phyloP scores from a whole-genome alignment of 495 filamentous ascomycete species.

The Penicillium canariense region DNA sequence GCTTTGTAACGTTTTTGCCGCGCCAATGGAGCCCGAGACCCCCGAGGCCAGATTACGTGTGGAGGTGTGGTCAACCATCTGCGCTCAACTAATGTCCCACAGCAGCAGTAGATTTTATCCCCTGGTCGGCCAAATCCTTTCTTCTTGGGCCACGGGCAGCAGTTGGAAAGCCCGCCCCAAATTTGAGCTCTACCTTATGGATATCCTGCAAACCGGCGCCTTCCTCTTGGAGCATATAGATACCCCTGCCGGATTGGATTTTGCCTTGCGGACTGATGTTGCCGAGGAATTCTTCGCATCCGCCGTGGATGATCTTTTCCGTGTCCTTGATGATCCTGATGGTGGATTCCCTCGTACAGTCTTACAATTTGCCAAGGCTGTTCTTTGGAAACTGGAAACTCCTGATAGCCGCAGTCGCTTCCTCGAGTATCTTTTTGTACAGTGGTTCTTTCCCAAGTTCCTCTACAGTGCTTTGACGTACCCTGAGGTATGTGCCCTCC shows the following conservation, averaged over 20 bases:
- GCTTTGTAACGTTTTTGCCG: constrained; percentile 82
- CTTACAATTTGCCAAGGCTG: constrained; percentile 76
- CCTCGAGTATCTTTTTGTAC: constrained; percentile 75
- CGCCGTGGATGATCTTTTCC: constrained; percentile 79
- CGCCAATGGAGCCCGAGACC: constrained; percentile 64
- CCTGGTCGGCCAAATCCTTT: constrained; percentile 54
- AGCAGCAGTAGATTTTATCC: constrained; percentile 43
- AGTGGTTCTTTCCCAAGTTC: constrained; percentile 90
- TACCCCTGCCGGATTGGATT: constrained; percentile 38
- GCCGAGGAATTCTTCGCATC: constrained; percentile 88
- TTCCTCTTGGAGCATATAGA: constrained; percentile 85
- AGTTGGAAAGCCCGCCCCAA: constrained; percentile 86
- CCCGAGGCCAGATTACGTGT: constrained; percentile 77
- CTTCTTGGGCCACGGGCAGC: constrained; percentile 80
- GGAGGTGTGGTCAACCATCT: constrained; percentile 83
- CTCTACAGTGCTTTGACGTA: constrained; percentile 80
- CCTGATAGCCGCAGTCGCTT: constrained; percentile 68
- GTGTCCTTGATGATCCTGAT: constrained; percentile 71
- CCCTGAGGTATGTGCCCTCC: constrained; percentile 65
- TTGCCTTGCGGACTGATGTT: constrained; percentile 64
- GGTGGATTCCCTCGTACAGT: constrained; percentile 84
- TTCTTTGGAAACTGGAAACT: constrained; percentile 71
- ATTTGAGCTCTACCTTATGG: constrained; percentile 91
- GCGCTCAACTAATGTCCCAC: constrained; percentile 64
- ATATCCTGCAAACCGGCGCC: constrained; percentile 84